Evolutionary conservation across 176 grass and related monocot genomes (phyloP), one percentile per base, ranked within the genome.

Genomic region (Aegilops tauschii): DNA sequence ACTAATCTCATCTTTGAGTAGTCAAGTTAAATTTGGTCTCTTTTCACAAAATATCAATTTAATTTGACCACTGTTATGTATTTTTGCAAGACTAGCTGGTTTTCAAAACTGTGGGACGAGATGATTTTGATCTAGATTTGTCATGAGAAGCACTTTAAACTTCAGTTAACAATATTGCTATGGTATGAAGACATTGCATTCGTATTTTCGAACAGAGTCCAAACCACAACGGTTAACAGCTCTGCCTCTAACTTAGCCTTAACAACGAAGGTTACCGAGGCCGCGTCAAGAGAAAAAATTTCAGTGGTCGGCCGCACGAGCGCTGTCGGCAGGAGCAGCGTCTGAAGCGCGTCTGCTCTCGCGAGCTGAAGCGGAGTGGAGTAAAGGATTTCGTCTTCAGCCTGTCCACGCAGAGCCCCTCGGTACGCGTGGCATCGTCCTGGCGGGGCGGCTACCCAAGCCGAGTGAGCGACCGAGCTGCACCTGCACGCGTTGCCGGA

Each of bases 281-380:
- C 18, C 34, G 16, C 61, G 45, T 25, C 5, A 80, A 85, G 49
- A 0, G 18, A 5, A 18, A 76, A 28, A 3, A 13, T n/a, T 11
- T 6, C 10, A 16, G 28, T 49, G 28, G 69, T 29, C 16, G 61
- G 62, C 49, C 50, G 21, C 50, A 21, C 50, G 42, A 82, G 50
- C 29, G 52, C 6, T 90, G 78, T 86, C 88, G 88, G 84, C 88
- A 78, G 39, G 30, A 28, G 20, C 65, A 5, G 32, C 83, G 88
- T 65, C 64, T 12, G 44, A 27, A 54, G 36, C 79, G 88, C 79
- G 88, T 72, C 20, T 23, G 7, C 42, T 4, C 31, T 12, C 40
- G 30, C 17, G 14, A 81, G 56, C 56, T 52, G 21, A 36, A 80
- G 28, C 23, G 31, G 28, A 86, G 23, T 16, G 42, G 52, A 80